Evolutionary conservation across 306 rosid genomes (phyloP).

Genomic region (Quercus cerris): DNA sequence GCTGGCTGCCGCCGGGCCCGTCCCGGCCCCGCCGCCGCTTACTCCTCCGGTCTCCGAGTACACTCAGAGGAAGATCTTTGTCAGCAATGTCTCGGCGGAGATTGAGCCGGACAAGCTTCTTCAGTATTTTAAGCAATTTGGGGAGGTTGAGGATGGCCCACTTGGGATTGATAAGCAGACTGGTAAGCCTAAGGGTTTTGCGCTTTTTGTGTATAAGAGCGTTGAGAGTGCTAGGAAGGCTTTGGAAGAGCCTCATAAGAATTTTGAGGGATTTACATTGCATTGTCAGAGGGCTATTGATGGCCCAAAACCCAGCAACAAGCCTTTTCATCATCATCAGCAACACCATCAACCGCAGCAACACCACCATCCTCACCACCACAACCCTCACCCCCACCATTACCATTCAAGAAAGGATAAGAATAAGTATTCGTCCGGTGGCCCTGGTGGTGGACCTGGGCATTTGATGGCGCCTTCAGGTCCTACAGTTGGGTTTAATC

Average conservation of each 20-base stretch:
- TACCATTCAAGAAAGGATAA: conserved; percentile 53
- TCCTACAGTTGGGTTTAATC: conserved; percentile 51
- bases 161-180: conserved; percentile 57
- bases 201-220: conserved; percentile 44
- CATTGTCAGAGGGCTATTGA: conserved; percentile 66
- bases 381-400: conserved; percentile 38
- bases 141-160: conserved; percentile 71
- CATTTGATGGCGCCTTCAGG: conserved; percentile 61
- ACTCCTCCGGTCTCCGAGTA: conserved; percentile 35
- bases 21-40: conserved; percentile 40
- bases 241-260: conserved; percentile 60
- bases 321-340: conserved; percentile 42
- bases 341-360: conserved; percentile 23
- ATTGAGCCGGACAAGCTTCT: conserved; percentile 47
- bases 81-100: conserved; percentile 56
- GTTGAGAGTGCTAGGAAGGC: conserved; percentile 57
- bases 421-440: conserved; percentile 45
- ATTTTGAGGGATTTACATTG: conserved; percentile 51
- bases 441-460: conserved; percentile 20
- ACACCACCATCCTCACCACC: conserved; percentile 13
- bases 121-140: conserved; percentile 51
- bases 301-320: conserved; percentile 56
- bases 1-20: conserved; percentile 61
- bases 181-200: conserved; percentile 61
- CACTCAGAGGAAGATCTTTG: conserved; percentile 57